A percentile compares a stretch with the other conserved stretches of the same genome.
phyloP scores from a whole-genome alignment of 2,329 filamentous ascomycete species.

The Emergomyces pasteurianus region DNA sequence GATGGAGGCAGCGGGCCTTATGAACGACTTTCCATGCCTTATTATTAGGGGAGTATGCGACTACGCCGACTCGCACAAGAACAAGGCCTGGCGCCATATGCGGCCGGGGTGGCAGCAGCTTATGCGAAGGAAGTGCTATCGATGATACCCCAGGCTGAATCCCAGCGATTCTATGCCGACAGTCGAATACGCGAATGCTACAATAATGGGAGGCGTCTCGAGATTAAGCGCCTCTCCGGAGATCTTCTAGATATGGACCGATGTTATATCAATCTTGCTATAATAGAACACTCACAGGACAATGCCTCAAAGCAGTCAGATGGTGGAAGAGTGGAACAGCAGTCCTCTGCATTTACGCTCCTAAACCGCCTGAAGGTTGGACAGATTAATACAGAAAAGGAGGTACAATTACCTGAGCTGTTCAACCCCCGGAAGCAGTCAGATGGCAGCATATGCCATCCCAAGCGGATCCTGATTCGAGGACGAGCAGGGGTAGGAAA shows the following conservation, averaged over 20 bases:
- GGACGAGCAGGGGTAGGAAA: background rate
- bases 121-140: conserved; percentile 14
- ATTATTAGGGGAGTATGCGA: conserved; percentile 32
- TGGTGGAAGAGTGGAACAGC: too few species aligned
- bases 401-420: background rate
- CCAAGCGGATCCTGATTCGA: background rate
- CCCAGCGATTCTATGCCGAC: too few species aligned
- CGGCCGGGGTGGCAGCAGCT: conserved; percentile 21
- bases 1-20: too few species aligned
- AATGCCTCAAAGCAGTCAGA: background rate
- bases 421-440: background rate
- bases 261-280: background rate
- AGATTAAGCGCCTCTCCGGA: background rate
- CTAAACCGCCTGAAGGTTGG: background rate
- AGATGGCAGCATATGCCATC: background rate
- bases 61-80: conserved; percentile 31
- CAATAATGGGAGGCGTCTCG: background rate
- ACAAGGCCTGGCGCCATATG: conserved; percentile 26
- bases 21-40: too few species aligned
- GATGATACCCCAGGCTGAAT: too few species aligned
- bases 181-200: background rate
- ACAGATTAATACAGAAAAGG: background rate
- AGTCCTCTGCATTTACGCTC: background rate
- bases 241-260: background rate
- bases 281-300: background rate